A percentile compares a stretch with the other conserved stretches of the same genome.
phyloP scores from a whole-genome alignment of 176 grass and related monocot genomes.

The Dendrocalamus sinicus region DNA sequence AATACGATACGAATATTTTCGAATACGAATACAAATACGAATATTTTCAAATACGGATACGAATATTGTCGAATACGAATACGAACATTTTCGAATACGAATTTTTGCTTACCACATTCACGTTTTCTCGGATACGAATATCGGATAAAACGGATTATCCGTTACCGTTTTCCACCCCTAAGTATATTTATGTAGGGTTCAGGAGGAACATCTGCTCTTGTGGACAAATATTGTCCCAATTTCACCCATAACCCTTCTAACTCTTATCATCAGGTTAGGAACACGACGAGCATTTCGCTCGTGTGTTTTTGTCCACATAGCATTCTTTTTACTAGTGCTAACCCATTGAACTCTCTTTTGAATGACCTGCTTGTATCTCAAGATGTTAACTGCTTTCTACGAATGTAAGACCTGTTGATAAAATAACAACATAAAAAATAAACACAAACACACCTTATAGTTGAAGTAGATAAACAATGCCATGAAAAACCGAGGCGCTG shows the following conservation, averaged over 20 bases:
- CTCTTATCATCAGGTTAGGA: slow-evolving; percentile 88
- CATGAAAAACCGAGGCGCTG: slow-evolving; percentile 78
- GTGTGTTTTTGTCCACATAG: slow-evolving; percentile 80
- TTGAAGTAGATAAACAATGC: slow-evolving; percentile 78
- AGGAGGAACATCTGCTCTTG: slow-evolving; percentile 93
- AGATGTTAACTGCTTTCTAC: slow-evolving; percentile 45
- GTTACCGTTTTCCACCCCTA: no score
- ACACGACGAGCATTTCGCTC: slow-evolving; percentile 84
- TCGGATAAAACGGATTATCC: no score
- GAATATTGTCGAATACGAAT: no score
- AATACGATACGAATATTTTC: no score
- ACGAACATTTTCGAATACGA: no score
- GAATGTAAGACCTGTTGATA: neutral
- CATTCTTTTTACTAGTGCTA: slow-evolving; percentile 58
- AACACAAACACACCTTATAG: slow-evolving; percentile 66
- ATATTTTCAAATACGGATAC: no score
- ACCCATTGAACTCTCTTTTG: slow-evolving; percentile 87
- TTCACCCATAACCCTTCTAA: slow-evolving; percentile 97
- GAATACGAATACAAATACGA: no score
- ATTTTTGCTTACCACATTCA: no score
- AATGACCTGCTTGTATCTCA: slow-evolving; percentile 65
- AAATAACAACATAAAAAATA: slow-evolving; percentile 31
- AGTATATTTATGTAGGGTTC: slow-evolving; percentile 88
- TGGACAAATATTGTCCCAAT: slow-evolving; percentile 95
- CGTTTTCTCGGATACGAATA: no score